Base-by-base conservation (phyloP, 441 rosid genomes). In the Gossypium schwendimanii region DNA sequence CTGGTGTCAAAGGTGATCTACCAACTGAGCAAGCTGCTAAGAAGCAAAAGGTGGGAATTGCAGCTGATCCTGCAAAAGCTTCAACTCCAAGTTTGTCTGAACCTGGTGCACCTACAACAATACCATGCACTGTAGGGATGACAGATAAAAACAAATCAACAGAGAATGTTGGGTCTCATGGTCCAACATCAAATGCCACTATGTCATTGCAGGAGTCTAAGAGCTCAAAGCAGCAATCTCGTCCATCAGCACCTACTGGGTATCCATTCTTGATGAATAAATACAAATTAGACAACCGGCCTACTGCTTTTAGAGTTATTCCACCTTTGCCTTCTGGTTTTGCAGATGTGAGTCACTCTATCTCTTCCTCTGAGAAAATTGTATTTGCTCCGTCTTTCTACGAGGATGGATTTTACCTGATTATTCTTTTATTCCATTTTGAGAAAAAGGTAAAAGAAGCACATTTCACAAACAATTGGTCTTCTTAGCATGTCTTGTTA, bases 271-370 rank as follows among this genome's bases (percentile, higher is more conserved):
- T 54, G 73, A 69, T 70, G 60, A 94, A 88, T 81, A 84, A 88
- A 86, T 91, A 88, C 88, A 93, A 89, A 77, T 77, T 93, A 81
- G 99, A 95, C 80, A 88, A 89, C 83, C 96, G 96, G 26, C 85
- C 98, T 28, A 85, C 93, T 28, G 69, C 93, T 67, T 90, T 96
- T 74, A 90, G 77, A 80, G 82, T 96, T 52, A 64, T 79, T 45
- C 91, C 94, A 57, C 98, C 99, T 69, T 81, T 93, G 77, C 97
- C 99, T 8, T 44, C 79, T 76, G 93, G 88, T 68, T 86, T 96
- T 75, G 88, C 85, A 10, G 87, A 89, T 88, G 99, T 96, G 85
- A 75, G 81, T 78, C 69, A 36, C 78, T 81, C 77, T 77, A 73
- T 73, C 52, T 71, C 72, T 52, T 0, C 72, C 61, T 0, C 11